Base-by-base conservation (phyloP, 805 yeast species). In the Metschnikowia bowlesiae region DNA sequence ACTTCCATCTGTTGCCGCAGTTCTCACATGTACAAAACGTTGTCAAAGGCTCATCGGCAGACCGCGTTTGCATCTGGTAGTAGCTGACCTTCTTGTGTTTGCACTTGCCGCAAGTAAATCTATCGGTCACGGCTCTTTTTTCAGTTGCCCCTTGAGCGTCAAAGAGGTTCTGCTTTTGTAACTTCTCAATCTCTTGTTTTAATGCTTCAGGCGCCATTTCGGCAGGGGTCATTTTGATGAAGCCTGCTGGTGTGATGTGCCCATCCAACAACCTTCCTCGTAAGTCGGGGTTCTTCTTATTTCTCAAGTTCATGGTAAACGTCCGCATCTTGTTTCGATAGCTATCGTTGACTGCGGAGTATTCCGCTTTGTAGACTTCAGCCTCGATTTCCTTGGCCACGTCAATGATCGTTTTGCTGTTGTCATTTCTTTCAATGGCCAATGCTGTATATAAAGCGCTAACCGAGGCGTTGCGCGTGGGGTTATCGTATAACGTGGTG, bases 1-100 rank as follows among this genome's bases (percentile, higher is more conserved):
- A 94, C 70, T 94, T 94, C 99, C 99, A 94, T 69, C 98, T 82
- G 65, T 94, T 89, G 55, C 98, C 98, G 74, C 99, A 94, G 57
- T 82, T 89, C 63, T 91, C 97, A 74, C 99, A 94, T 3, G 97
- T 91, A 75, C 99, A 94, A 67, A 94, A 94, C 1, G 99, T 94
- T 7, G 99, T 94, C 62, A 94, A 80, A 52, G 99, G 99, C 71
- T 94, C 99, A 81, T 94, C 99, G 16, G 99, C 99, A 51, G 96
- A 88, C 70, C 99, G 80, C 33, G 99, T 94, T 76, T 94, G 99
- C 85, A 94, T 80, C 73, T 94, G 99, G 70, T 91, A 92, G 68
- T 94, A 94, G 60, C 96, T 87, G 39, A 94, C 99, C 75, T 89
- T 90, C 78, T 91, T 90, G 67, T 90, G 92, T 71, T 92, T 94